Percentiles rank a stretch among this genome's conserved stretches.
Evolutionary conservation across 192 early-diverging fungal genomes (phyloP).

Genomic region (Umbelopsis sp.): DNA sequence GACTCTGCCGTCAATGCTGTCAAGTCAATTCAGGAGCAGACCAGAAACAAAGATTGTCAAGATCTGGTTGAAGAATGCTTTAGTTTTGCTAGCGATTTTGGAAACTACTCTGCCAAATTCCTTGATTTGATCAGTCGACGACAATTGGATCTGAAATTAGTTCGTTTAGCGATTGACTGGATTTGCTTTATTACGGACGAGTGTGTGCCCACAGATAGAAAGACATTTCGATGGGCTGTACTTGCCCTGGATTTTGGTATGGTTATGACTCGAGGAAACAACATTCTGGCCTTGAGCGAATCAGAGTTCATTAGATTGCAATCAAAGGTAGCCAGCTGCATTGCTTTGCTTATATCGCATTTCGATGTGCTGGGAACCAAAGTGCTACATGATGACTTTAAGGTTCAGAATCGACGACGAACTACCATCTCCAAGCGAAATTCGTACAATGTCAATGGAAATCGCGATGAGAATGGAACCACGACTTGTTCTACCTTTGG

Average conservation of each 20-base stretch:
- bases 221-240: slow-evolving; percentile 85
- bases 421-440: slow-evolving; percentile 28
- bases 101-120: slow-evolving; percentile 59
- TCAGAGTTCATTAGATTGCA: slow-evolving; percentile 73
- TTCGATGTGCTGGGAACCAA: slow-evolving; percentile 79
- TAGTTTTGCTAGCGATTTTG: slow-evolving; percentile 73
- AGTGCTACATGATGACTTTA: slow-evolving; percentile 41
- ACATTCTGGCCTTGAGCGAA: slow-evolving; percentile 69
- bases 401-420: slow-evolving; percentile 36
- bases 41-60: slow-evolving; percentile 47
- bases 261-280: slow-evolving; percentile 72
- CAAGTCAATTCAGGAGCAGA: slow-evolving; percentile 53
- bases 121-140: slow-evolving; percentile 60
- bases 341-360: slow-evolving; percentile 80
- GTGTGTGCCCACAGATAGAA: slow-evolving; percentile 76
- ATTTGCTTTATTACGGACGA: slow-evolving; percentile 85
- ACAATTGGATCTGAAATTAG: slow-evolving; percentile 66
- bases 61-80: slow-evolving; percentile 74
- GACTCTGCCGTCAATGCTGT: slow-evolving; percentile 60
- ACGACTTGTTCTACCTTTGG: slow-evolving; percentile 40
- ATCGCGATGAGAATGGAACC: slow-evolving; percentile 39
- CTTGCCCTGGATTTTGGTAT: slow-evolving; percentile 83
- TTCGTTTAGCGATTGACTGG: slow-evolving; percentile 84
- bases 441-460: slow-evolving; percentile 29
- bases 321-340: slow-evolving; percentile 73